These are phyloP conservation scores for Penicillium palitans DNA, from an alignment of 2,329 filamentous ascomycete genomes.

Conservation along the genomic window DNA sequence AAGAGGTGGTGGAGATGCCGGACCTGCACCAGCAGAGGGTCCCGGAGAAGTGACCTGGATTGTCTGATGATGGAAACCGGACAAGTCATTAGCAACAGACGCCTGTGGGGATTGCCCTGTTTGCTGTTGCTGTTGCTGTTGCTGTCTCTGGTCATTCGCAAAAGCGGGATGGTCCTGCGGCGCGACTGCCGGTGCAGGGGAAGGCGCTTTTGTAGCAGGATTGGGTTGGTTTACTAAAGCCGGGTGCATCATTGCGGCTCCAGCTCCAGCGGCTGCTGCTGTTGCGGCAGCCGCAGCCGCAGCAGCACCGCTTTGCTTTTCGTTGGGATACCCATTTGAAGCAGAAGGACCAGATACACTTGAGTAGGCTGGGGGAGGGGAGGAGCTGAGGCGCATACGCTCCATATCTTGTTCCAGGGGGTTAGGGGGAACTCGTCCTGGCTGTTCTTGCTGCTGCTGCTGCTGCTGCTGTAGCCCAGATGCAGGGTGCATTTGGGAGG, in stretches of 20 bases:
- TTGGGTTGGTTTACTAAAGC: slow-evolving; percentile 25
- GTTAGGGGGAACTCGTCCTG: slow-evolving; percentile 57
- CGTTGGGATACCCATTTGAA: slow-evolving; percentile 67
- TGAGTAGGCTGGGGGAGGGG: slow-evolving; percentile 93
- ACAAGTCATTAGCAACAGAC: slow-evolving; percentile 32
- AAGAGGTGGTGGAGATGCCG: slow-evolving; percentile 83
- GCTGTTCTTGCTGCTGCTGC: slow-evolving; percentile 27
- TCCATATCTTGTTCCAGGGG: slow-evolving; percentile 85
- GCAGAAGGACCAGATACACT: slow-evolving; percentile 60
- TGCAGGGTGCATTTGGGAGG: slow-evolving; percentile 27
- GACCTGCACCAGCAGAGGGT: slow-evolving; percentile 54
- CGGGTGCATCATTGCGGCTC: slow-evolving; percentile 26
- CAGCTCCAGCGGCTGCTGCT: slow-evolving; percentile 11
- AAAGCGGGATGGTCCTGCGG: slow-evolving; percentile 76
- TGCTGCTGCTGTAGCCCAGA: slow-evolving; percentile 22
- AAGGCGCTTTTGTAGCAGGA: slow-evolving; percentile 23
- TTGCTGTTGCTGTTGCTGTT: slow-evolving; percentile 41
- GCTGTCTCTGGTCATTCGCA: slow-evolving; percentile 72
- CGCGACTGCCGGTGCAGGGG: slow-evolving; percentile 36
- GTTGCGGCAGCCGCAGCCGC: slow-evolving; percentile 17
- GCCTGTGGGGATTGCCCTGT: slow-evolving; percentile 43
- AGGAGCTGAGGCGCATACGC: slow-evolving; percentile 74
- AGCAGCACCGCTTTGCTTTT: slow-evolving; percentile 65
- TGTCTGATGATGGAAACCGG: slow-evolving; percentile 25
- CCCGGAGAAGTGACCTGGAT: slow-evolving; percentile 37